A percentile compares a stretch with the other conserved stretches of the same genome.
These are phyloP conservation scores for Parmales sp. DNA, from an alignment of 108 stramenopile species.

Conservation along the genomic window DNA sequence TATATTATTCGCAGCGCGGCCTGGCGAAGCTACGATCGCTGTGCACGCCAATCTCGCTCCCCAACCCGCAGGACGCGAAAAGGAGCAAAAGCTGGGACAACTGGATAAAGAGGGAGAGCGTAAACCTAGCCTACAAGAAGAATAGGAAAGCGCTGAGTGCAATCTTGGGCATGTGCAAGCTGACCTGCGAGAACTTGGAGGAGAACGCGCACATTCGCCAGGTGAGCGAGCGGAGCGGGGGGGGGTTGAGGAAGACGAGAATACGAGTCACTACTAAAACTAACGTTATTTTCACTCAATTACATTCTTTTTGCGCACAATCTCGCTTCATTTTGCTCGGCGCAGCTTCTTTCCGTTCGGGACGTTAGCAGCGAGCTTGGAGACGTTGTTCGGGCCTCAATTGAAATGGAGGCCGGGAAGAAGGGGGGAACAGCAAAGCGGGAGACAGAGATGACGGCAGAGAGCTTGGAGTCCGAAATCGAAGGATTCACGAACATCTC, in stretches of 20 bases:
- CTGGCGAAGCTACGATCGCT: conserved; percentile 51
- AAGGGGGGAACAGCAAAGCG: conserved; percentile 18
- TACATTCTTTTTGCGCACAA: background rate
- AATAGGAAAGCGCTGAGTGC: conserved; percentile 52
- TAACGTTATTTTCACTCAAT: no score
- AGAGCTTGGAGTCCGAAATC: background rate
- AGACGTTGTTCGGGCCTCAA: conserved; percentile 61
- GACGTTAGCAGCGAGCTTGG: conserved; percentile 56
- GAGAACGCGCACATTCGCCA: no score
- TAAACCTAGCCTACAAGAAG: conserved; percentile 55
- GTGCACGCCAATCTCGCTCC: conserved; percentile 48
- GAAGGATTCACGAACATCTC: background rate
- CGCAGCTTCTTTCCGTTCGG: conserved; percentile 67
- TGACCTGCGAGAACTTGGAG: no score
- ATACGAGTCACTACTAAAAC: no score
- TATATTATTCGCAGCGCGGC: conserved; percentile 47
- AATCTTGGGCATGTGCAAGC: conserved; percentile 35
- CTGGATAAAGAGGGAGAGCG: conserved; percentile 62
- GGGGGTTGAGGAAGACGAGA: no score
- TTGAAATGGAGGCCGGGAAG: conserved; percentile 76
- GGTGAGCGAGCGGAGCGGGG: no score
- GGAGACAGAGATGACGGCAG: background rate
- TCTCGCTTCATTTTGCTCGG: no score
- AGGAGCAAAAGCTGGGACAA: conserved; percentile 61
- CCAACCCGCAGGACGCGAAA: conserved; percentile 65